A percentile compares a stretch with the other conserved stretches of the same genome.
These are phyloP conservation scores for Pontederia crassipes DNA, from an alignment of 176 grass and related monocot species.

Conservation along the genomic window DNA sequence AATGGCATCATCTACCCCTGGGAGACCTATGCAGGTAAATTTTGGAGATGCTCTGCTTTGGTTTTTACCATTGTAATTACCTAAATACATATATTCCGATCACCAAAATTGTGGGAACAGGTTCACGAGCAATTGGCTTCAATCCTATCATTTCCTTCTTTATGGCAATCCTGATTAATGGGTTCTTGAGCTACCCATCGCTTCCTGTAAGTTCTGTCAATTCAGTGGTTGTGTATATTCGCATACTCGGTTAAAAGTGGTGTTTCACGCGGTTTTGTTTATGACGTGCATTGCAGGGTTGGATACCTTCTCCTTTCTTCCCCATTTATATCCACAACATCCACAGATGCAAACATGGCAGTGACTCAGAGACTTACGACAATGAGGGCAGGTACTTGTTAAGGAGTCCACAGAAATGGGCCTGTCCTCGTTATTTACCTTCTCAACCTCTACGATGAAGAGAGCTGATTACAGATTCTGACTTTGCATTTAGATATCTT, in stretches of 20 bases:
- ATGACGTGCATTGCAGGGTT: slow-evolving; percentile 19
- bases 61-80: not conserved
- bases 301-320: slow-evolving; percentile 62
- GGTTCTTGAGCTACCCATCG: slow-evolving; percentile 51
- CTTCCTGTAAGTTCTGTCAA: slow-evolving; percentile 36
- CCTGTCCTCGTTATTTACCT: not conserved
- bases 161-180: slow-evolving; percentile 53
- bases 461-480: not conserved
- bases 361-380: slow-evolving; percentile 57
- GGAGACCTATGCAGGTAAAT: slow-evolving; percentile 64
- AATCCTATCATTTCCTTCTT: slow-evolving; percentile 56
- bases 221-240: not conserved
- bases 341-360: slow-evolving; percentile 72
- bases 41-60: not conserved
- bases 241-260: not conserved
- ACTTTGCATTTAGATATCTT: slow-evolving; percentile 32
- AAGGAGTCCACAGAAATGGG: not conserved
- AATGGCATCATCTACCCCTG: slow-evolving; percentile 79
- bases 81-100: not conserved
- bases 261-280: not conserved
- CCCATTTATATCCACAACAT: slow-evolving; percentile 86
- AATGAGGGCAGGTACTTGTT: slow-evolving; percentile 53
- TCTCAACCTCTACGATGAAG: not conserved
- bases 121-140: slow-evolving; percentile 62
- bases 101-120: slow-evolving; percentile 13